A percentile compares a stretch with the other conserved stretches of the same genome.
These are phyloP conservation scores for Rhododendron vialii DNA, from an alignment of 148 eudicot genomes.

Conservation along the genomic window DNA sequence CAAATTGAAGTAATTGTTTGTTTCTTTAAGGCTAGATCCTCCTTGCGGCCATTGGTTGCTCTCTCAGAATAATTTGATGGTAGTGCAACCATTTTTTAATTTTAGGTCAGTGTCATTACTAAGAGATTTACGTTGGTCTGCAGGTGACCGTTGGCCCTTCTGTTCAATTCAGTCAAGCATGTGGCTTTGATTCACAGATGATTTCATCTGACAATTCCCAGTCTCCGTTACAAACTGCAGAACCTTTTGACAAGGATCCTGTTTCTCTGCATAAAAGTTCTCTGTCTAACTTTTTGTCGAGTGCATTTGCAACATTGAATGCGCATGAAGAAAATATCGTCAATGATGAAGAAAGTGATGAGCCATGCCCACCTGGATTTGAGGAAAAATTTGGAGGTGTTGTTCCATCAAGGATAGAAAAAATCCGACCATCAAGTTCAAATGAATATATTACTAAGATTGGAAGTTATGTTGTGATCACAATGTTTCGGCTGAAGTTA, in stretches of 20 bases:
- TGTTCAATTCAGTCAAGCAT: constrained; percentile 13
- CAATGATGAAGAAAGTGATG: constrained; percentile 26
- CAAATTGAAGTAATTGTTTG: not conserved
- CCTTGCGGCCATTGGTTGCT: not conserved
- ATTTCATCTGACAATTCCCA: constrained; percentile 25
- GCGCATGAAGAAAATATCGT: constrained; percentile 16
- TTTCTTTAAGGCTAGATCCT: not conserved
- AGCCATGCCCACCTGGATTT: constrained; percentile 45
- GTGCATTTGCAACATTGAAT: constrained; percentile 48
- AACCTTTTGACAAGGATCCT: constrained; percentile 14
- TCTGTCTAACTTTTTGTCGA: constrained; percentile 35
- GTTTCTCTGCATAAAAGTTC: constrained; percentile 20
- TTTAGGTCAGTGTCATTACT: not conserved
- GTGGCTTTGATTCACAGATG: constrained; percentile 13
- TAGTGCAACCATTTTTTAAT: not conserved
- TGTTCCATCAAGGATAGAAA: constrained; percentile 21
- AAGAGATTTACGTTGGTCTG: constrained; percentile 10
- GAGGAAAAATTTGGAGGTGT: constrained; percentile 21
- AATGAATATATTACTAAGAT: constrained; percentile 25
- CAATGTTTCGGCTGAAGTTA: constrained; percentile 62
- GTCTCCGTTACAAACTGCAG: constrained; percentile 13
- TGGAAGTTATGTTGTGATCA: constrained; percentile 35
- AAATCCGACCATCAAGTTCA: constrained; percentile 26
- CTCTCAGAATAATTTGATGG: not conserved
- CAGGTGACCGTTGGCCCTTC: constrained; percentile 40